These are phyloP conservation scores for Butyriboletus loyo DNA, from an alignment of 768 basidiomycete genomes.

Conservation along the genomic window DNA sequence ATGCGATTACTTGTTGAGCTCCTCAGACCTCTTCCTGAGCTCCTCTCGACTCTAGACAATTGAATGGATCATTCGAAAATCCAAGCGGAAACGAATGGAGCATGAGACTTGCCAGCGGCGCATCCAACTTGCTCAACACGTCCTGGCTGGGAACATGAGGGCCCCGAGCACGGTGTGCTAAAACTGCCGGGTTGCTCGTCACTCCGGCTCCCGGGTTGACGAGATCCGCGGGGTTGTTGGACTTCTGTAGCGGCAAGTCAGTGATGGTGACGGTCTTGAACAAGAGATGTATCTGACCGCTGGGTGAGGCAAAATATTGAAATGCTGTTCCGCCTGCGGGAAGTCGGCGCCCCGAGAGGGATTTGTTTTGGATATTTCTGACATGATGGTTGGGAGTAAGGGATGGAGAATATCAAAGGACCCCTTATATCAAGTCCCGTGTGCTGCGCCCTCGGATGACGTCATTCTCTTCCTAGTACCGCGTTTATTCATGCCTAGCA, in stretches of 20 bases:
- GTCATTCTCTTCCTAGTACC: slow-evolving; percentile 5
- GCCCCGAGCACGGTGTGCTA: slow-evolving; percentile 48
- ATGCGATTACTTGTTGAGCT: slow-evolving; percentile 40
- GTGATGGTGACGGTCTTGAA: not conserved
- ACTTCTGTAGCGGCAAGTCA: slow-evolving; percentile 38
- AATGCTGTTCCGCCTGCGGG: slow-evolving; percentile 36
- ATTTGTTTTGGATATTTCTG: slow-evolving; percentile 10
- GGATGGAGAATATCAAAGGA: not conserved
- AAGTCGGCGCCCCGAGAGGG: not conserved
- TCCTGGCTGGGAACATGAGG: slow-evolving; percentile 49
- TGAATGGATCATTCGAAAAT: not conserved
- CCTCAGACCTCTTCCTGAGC: slow-evolving; percentile 42
- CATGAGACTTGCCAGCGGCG: slow-evolving; percentile 42
- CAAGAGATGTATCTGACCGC: slow-evolving; percentile 39
- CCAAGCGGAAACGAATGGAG: not conserved
- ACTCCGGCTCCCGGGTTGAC: slow-evolving; percentile 36
- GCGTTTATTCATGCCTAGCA: not conserved
- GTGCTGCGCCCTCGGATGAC: slow-evolving; percentile 13
- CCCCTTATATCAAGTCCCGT: slow-evolving; percentile 4
- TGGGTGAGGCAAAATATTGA: slow-evolving; percentile 59
- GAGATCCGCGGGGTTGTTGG: slow-evolving; percentile 59
- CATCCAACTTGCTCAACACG: slow-evolving; percentile 42
- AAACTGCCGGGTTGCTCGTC: slow-evolving; percentile 37
- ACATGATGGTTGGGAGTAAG: slow-evolving; percentile 9
- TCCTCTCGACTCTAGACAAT: slow-evolving; percentile 48